Evolutionary conservation across 192 early-diverging fungal genomes (phyloP).

Genomic region (Mortierella hygrophila): DNA sequence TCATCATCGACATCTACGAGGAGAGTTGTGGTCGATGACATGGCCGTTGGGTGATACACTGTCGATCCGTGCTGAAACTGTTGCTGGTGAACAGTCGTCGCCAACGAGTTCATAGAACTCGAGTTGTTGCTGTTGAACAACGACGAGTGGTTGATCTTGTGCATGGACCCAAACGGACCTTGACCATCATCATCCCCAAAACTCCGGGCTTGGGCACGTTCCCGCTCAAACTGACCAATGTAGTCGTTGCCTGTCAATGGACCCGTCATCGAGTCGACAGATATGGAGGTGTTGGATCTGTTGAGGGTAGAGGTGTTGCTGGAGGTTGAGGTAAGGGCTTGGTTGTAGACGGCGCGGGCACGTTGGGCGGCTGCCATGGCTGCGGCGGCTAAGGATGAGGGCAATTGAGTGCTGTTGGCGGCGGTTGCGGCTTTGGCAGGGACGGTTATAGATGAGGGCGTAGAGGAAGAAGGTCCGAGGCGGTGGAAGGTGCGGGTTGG

Average conservation of each 20-base stretch:
- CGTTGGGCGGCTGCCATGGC: conserved; percentile 28
- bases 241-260: conserved; percentile 23
- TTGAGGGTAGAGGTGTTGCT: neutral
- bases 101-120: neutral
- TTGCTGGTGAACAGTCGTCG: neutral
- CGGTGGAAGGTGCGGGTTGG: neutral
- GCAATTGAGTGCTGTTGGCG: neutral
- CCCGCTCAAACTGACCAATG: conserved; percentile 40
- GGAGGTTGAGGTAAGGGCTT: neutral
- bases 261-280: conserved; percentile 20
- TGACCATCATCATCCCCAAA: too few species aligned
- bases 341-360: neutral
- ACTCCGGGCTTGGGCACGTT: conserved; percentile 13
- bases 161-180: neutral
- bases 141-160: neutral
- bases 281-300: neutral
- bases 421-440: neutral
- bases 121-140: too few species aligned
- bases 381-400: neutral
- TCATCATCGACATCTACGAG: neutral
- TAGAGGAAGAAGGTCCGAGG: neutral
- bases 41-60: neutral
- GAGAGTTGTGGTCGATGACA: neutral
- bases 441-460: neutral
- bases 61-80: neutral